These are phyloP conservation scores for Dioscorea zingiberensis DNA, from an alignment of 106 monocot genomes.

Conservation along the genomic window DNA sequence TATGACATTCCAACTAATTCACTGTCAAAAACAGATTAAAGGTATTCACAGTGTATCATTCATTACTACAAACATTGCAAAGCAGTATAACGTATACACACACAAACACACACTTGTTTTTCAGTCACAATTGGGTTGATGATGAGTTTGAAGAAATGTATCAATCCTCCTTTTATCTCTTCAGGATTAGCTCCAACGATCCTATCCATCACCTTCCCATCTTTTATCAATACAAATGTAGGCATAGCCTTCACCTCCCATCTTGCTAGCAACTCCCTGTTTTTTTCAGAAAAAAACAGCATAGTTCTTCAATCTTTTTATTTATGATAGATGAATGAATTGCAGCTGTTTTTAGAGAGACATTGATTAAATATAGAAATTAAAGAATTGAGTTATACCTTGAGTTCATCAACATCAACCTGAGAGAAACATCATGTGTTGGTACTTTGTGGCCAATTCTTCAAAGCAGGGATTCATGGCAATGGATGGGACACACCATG, in stretches of 20 bases:
- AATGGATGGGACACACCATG: conserved; percentile 84
- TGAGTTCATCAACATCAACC: conserved; percentile 83
- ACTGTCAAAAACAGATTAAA: no score
- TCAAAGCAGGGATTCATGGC: conserved; percentile 78
- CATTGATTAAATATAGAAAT: no score
- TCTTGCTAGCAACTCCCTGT: conserved; percentile 63
- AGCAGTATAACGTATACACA: no score
- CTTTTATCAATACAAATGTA: conserved; percentile 67
- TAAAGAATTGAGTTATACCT: conserved; percentile 28
- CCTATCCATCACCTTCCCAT: conserved; percentile 34
- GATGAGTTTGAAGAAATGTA: conserved; percentile 14
- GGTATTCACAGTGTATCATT: no score
- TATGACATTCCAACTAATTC: no score
- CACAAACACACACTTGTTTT: no score
- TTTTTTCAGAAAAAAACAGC: no score
- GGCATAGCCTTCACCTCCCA: conserved; percentile 92
- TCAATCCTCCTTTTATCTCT: conserved; percentile 58
- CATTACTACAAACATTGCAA: no score
- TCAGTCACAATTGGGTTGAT: background rate
- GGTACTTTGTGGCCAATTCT: conserved; percentile 48
- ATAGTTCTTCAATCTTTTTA: no score
- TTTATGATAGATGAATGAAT: no score
- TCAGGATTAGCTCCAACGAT: conserved; percentile 81
- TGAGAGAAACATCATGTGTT: conserved; percentile 47
- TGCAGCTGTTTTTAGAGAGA: no score